These are phyloP conservation scores for Lithospermum erythrorhizon DNA, from an alignment of 257 asterid genomes.

Conservation along the genomic window DNA sequence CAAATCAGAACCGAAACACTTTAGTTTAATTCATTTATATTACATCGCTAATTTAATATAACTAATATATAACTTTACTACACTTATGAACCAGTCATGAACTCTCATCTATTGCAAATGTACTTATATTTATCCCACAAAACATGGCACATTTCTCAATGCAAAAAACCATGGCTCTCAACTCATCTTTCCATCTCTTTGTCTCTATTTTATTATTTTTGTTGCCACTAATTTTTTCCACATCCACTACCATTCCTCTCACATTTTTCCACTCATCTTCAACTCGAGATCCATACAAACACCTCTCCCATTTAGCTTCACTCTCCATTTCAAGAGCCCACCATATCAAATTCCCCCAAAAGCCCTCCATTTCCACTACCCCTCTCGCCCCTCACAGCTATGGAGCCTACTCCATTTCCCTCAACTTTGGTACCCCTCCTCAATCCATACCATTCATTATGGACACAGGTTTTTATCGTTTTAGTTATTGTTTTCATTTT, in stretches of 20 bases:
- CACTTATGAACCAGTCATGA: too few species aligned
- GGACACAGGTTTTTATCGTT: slow-evolving; percentile 46
- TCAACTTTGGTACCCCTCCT: slow-evolving; percentile 84
- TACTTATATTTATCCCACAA: slow-evolving; percentile 6
- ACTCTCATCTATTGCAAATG: too few species aligned
- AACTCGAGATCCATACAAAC: slow-evolving; percentile 38
- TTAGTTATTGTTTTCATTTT: too few species aligned
- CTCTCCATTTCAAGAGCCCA: slow-evolving; percentile 65
- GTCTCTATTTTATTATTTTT: slow-evolving; percentile 19
- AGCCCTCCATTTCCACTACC: slow-evolving; percentile 33
- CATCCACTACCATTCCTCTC: slow-evolving; percentile 34
- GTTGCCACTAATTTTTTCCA: slow-evolving; percentile 11
- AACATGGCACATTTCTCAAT: slow-evolving; percentile 9
- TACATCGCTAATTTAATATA: too few species aligned
- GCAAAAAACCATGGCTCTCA: slow-evolving; percentile 33
- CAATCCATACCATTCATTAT: slow-evolving; percentile 49
- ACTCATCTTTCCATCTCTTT: slow-evolving; percentile 15
- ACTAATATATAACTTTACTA: too few species aligned
- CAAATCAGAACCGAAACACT: too few species aligned
- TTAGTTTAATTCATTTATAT: too few species aligned
- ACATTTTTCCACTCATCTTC: slow-evolving; percentile 30
- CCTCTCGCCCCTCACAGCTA: slow-evolving; percentile 50
- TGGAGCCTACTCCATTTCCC: slow-evolving; percentile 74
- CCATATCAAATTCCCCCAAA: slow-evolving; percentile 39
- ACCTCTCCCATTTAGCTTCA: slow-evolving; percentile 48